Evolutionary conservation across 495 filamentous ascomycete species (phyloP), one percentile per base, ranked within the genome.

Genomic region (Annulohypoxylon stygium): DNA sequence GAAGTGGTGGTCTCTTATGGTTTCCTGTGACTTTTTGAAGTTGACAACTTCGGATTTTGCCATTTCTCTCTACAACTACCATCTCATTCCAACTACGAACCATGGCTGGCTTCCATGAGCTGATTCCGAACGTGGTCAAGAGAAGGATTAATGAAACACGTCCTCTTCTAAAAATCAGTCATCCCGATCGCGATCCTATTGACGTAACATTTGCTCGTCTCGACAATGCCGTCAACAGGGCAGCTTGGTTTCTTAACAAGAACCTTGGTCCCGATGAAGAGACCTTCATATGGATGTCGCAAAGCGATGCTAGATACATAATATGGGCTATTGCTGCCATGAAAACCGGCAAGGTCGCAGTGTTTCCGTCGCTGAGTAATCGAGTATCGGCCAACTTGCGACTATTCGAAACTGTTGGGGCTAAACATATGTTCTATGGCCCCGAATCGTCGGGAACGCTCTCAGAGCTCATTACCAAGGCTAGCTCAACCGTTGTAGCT

Each of bases 301-400:
- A 69, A 53, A 76, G 69, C 63, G 74, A 76, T 14, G 54, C 37
- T 20, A 61, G 74, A 3, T 76, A 76, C 51, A 51, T 76, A 53
- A 68, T 76, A 62, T 76, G 57, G 58, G 71, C 61, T 9, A 69
- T 76, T 7, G 74, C 74, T 6, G 74, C 74, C 9, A 76, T 76
- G 74, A 76, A 76, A 59, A 71, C 74, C 1, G 67, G 74, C 34
- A 76, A 74, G 63, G 69, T 72, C 0, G 73, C 65, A 8, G 70
- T 76, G 2, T 70, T 76, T 34, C 74, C 74, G 53, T 76, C 74
- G 6, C 48, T 70, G 43, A 65, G 48, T 10, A 76, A 76, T 43
- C 66, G 66, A 10, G 64, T 76, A 14, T 63, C 74, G 5, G 74
- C 74, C 18, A 76, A 76, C 14, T 48, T 72, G n/a, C 57, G 67